These are phyloP conservation scores for Gaeumannomyces tritici DNA, from an alignment of 2,329 filamentous ascomycete species.

Conservation along the genomic window DNA sequence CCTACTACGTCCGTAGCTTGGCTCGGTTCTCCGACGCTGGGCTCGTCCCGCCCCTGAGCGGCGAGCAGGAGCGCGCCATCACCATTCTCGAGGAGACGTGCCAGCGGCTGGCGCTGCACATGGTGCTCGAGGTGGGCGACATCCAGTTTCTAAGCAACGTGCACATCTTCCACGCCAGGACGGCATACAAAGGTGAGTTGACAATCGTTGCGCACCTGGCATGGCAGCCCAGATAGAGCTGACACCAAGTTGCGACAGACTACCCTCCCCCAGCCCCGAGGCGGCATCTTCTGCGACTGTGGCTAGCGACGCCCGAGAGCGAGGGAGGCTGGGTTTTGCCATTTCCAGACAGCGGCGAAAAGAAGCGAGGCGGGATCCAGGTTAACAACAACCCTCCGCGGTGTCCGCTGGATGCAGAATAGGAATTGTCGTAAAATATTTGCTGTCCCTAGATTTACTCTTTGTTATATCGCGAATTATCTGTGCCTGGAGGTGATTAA, in stretches of 20 bases:
- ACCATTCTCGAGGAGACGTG: conserved; percentile 68
- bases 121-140: conserved; percentile 78
- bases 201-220: neutral
- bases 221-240: neutral
- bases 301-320: conserved; percentile 70
- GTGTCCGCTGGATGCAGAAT: conserved; percentile 71
- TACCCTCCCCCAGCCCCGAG: conserved; percentile 57
- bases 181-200: conserved; percentile 56
- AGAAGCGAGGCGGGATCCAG: conserved; percentile 83
- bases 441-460: no score
- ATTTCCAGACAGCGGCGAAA: conserved; percentile 70
- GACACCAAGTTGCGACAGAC: conserved; percentile 20
- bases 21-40: conserved; percentile 64
- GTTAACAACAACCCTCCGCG: conserved; percentile 71
- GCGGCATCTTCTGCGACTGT: conserved; percentile 73
- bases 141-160: conserved; percentile 80
- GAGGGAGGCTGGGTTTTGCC: conserved; percentile 83
- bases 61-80: conserved; percentile 58
- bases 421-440: conserved; percentile 12
- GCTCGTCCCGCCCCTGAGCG: conserved; percentile 61
- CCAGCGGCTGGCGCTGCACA: conserved; percentile 64
- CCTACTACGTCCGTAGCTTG: conserved; percentile 75
- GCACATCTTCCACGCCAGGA: conserved; percentile 73
- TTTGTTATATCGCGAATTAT: no score
- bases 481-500: no score